phyloP scores from a whole-genome alignment of 192 early-diverging fungal species.

The Chytriomyces sp. region DNA sequence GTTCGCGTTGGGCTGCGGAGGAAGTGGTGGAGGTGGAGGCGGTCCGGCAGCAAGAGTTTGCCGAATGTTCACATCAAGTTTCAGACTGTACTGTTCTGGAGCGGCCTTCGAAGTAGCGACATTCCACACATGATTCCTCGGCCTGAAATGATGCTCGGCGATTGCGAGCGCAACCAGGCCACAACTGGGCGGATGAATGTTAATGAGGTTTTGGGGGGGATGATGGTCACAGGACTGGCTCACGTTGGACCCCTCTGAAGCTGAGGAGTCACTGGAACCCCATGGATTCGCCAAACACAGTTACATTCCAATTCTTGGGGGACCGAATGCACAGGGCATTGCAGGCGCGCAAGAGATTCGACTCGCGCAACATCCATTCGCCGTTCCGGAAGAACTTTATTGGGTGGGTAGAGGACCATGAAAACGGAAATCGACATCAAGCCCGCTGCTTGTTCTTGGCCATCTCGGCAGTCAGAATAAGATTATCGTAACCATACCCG shows the following conservation, averaged over 20 bases:
- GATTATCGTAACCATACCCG: conserved; percentile 94
- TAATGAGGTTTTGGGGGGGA: not conserved
- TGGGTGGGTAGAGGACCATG: too few relatives aligned
- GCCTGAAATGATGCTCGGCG: not conserved
- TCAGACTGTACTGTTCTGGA: not conserved
- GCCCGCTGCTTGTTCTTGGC: conserved; percentile 54
- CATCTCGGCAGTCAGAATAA: conserved; percentile 91
- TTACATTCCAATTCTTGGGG: not conserved
- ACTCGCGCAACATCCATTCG: not conserved
- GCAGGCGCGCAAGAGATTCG: not conserved
- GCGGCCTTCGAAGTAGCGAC: not conserved
- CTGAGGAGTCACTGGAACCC: not conserved
- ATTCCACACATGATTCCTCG: not conserved
- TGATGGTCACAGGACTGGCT: not conserved
- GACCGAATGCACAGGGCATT: not conserved
- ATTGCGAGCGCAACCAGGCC: conserved; percentile 7
- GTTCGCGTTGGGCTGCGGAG: not conserved
- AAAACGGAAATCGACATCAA: conserved; percentile 7
- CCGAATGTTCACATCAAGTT: not conserved
- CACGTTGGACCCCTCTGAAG: conserved; percentile 9
- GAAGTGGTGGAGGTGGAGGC: not conserved
- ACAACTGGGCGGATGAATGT: not conserved
- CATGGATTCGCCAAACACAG: not conserved
- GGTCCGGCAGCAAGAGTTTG: not conserved
- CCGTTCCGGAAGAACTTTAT: too few relatives aligned